Conservation (phyloP, 495 filamentous ascomycete species). For the Penicillium arizonense region DNA sequence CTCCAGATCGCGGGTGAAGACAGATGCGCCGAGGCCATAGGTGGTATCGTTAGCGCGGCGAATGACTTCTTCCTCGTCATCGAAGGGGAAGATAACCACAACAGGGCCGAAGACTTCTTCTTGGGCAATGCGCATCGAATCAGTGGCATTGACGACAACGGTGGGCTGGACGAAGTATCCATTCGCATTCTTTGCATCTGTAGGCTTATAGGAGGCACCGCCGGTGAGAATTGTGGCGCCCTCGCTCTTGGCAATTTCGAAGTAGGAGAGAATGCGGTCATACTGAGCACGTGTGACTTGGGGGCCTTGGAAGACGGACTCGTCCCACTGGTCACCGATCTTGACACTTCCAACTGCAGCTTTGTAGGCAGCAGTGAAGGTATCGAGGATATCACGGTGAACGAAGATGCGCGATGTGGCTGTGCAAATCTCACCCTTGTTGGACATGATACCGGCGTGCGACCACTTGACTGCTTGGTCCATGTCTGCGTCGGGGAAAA, state of each 20-base stretch:
- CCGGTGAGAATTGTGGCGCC: slow-evolving; percentile 76
- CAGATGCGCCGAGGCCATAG: slow-evolving; percentile 82
- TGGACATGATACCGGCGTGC: slow-evolving; percentile 69
- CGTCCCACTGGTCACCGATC: slow-evolving; percentile 82
- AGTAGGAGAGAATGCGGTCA: slow-evolving; percentile 74
- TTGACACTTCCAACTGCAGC: slow-evolving; percentile 61
- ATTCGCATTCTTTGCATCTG: slow-evolving; percentile 46
- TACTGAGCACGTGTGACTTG: slow-evolving; percentile 86
- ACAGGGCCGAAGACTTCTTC: slow-evolving; percentile 91
- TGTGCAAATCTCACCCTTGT: slow-evolving; percentile 89
- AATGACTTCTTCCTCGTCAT: slow-evolving; percentile 79
- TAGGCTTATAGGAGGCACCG: slow-evolving; percentile 63
- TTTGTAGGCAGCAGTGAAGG: slow-evolving; percentile 74
- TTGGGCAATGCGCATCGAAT: slow-evolving; percentile 62
- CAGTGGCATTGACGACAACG: slow-evolving; percentile 66
- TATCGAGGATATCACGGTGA: slow-evolving; percentile 71
- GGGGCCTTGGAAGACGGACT: slow-evolving; percentile 77
- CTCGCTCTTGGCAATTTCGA: slow-evolving; percentile 73
- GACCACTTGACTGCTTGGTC: slow-evolving; percentile 87
- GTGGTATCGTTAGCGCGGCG: slow-evolving; percentile 79
- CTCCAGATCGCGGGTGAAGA: slow-evolving; percentile 80
- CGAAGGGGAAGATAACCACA: slow-evolving; percentile 76
- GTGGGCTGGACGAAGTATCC: slow-evolving; percentile 72
- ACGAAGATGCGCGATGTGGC: slow-evolving; percentile 86
- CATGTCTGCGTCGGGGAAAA: slow-evolving; percentile 85